A percentile compares a stretch with the other conserved stretches of the same genome.
These are phyloP conservation scores for Hymenochaete sp. DNA, from an alignment of 1,284 basidiomycete species.

Conservation along the genomic window DNA sequence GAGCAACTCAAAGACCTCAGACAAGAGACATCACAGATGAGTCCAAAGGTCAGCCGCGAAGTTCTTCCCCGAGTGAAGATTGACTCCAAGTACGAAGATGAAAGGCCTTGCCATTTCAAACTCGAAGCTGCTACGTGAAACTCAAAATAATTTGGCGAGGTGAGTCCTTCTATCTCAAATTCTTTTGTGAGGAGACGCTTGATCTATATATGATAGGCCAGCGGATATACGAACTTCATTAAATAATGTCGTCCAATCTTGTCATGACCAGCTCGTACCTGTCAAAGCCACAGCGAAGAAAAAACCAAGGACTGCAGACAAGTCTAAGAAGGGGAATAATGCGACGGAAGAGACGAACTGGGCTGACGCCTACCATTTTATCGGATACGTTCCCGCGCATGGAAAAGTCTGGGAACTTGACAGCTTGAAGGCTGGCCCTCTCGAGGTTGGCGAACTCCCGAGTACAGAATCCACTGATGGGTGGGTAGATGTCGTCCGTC, in stretches of 20 bases:
- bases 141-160: conserved; percentile 53
- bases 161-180: conserved; percentile 20
- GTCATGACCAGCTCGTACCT: conserved; percentile 29
- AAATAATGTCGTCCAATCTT: conserved; percentile 36
- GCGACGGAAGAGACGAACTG: conserved; percentile 24
- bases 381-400: conserved; percentile 50
- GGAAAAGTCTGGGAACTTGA: conserved; percentile 58
- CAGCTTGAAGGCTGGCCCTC: conserved; percentile 42
- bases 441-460: conserved; percentile 51
- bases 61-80: background rate
- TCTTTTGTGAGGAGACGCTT: background rate
- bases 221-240: conserved; percentile 48
- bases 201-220: conserved; percentile 31
- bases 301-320: conserved; percentile 19
- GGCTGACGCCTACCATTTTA: conserved; percentile 48
- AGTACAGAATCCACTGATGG: conserved; percentile 17
- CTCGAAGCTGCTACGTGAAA: conserved; percentile 39
- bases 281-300: conserved; percentile 33
- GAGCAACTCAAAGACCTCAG: conserved; percentile 37
- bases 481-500: conserved; percentile 55
- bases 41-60: conserved; percentile 35
- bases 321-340: conserved; percentile 15
- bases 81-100: conserved; percentile 34
- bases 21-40: conserved; percentile 45
- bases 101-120: conserved; percentile 53